These are phyloP conservation scores for Phytopythium chamaehyphon DNA, from an alignment of 352 stramenopile genomes.

Conservation along the genomic window DNA sequence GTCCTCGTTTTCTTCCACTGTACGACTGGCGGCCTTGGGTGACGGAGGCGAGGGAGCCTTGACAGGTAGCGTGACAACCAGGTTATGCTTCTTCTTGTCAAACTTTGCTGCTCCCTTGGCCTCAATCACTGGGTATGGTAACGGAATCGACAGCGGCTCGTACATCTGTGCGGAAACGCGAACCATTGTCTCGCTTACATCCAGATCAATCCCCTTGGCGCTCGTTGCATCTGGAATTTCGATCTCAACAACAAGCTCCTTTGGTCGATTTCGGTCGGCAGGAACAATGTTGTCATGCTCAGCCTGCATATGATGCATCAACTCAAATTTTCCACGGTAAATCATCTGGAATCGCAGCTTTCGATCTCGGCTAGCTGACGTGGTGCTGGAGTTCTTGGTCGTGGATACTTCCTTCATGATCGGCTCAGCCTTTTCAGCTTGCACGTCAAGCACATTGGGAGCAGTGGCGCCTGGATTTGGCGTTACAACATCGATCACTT, in stretches of 20 bases:
- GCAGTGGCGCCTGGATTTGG: background rate
- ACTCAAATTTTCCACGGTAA: slow-evolving; percentile 66
- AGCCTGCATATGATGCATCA: slow-evolving; percentile 72
- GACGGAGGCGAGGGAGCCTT: slow-evolving; percentile 37
- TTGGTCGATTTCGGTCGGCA: slow-evolving; percentile 34
- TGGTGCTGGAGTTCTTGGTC: slow-evolving; percentile 7
- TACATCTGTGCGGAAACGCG: slow-evolving; percentile 42
- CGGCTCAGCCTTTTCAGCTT: slow-evolving; percentile 4
- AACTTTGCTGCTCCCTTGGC: slow-evolving; percentile 76
- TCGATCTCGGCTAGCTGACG: background rate
- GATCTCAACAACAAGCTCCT: slow-evolving; percentile 66
- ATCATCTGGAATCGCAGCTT: slow-evolving; percentile 52
- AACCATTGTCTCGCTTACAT: slow-evolving; percentile 54
- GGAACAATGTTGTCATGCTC: slow-evolving; percentile 26
- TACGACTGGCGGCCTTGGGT: slow-evolving; percentile 19
- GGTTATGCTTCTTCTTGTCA: slow-evolving; percentile 68
- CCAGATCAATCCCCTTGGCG: slow-evolving; percentile 55
- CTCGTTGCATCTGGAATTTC: slow-evolving; percentile 50
- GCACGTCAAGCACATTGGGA: slow-evolving; percentile 12
- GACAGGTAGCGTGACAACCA: slow-evolving; percentile 81
- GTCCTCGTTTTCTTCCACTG: slow-evolving; percentile 36
- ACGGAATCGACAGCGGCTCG: slow-evolving; percentile 39
- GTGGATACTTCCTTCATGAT: slow-evolving; percentile 21
- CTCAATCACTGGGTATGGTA: slow-evolving; percentile 80
- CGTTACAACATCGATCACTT: slow-evolving; percentile 2